Evolutionary conservation across 225 moss, liverwort and hornwort genomes (phyloP).

Genomic region (Lunularia cruciata): DNA sequence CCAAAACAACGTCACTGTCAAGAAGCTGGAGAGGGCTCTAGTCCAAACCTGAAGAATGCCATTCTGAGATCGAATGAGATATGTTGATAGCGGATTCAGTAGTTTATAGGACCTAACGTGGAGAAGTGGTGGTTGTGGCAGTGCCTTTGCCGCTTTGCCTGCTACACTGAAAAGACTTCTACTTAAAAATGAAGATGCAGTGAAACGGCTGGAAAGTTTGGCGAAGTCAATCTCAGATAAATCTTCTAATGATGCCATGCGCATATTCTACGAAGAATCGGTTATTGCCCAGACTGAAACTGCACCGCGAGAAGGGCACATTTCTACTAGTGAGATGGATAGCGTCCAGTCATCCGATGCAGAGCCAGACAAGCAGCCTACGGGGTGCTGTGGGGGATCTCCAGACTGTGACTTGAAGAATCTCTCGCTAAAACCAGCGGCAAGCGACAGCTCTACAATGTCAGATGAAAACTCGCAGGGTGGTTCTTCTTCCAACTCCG

Average conservation of each 20-base stretch:
- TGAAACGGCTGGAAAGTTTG: constrained; percentile 50
- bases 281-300: constrained; percentile 1
- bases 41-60: no score
- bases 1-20: no score
- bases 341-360: no score
- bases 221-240: constrained; percentile 41
- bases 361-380: background rate
- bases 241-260: constrained; percentile 67
- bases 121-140: constrained; percentile 19
- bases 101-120: constrained; percentile 4
- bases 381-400: constrained; percentile 13
- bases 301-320: constrained; percentile 21
- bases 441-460: background rate
- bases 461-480: background rate
- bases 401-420: constrained; percentile 8
- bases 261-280: constrained; percentile 41
- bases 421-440: background rate
- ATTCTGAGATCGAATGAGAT: no score
- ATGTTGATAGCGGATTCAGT: no score
- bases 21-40: no score
- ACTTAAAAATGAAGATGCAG: constrained; percentile 40
- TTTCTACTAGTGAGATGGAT: background rate
- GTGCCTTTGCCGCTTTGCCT: constrained; percentile 60
- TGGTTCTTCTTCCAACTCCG: background rate
- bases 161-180: constrained; percentile 43